Evolutionary conservation across 495 filamentous ascomycete genomes (phyloP).

Genomic region (Diplogelasinospora grovesii): DNA sequence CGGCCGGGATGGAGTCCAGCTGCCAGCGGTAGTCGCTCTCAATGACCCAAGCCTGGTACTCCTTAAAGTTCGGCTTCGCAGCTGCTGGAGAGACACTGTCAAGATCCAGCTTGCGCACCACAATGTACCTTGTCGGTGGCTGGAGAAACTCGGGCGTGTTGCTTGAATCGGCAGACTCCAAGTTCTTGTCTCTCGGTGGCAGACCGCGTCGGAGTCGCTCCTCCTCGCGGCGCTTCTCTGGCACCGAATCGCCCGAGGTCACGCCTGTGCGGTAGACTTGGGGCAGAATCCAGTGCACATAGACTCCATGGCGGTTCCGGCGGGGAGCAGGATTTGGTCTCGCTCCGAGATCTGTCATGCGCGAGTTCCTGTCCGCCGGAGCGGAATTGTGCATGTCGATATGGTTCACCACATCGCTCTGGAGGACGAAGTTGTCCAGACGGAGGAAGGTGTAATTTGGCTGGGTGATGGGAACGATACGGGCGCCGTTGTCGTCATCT

Average conservation of each 20-base stretch:
- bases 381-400: conserved; percentile 37
- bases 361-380: conserved; percentile 32
- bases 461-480: conserved; percentile 46
- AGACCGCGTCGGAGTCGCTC: not conserved
- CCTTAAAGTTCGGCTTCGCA: conserved; percentile 5
- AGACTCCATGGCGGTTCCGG: conserved; percentile 39
- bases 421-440: conserved; percentile 25
- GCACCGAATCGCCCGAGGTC: conserved; percentile 1
- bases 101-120: conserved; percentile 30
- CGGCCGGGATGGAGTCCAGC: conserved; percentile 24
- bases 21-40: conserved; percentile 38
- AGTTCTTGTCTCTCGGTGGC: not conserved
- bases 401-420: conserved; percentile 37
- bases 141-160: conserved; percentile 22
- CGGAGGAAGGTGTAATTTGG: conserved; percentile 49
- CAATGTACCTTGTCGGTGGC: conserved; percentile 37
- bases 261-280: conserved; percentile 34
- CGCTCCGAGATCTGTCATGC: conserved; percentile 36
- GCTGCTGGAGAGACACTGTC: conserved; percentile 6
- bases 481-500: not conserved
- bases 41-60: conserved; percentile 39
- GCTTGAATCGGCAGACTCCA: not conserved
- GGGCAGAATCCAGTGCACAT: conserved; percentile 49
- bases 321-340: not conserved
- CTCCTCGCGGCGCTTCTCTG: conserved; percentile 3